Conservation (phyloP, 169 alveolate species). For the Sarcocystis neurona region DNA sequence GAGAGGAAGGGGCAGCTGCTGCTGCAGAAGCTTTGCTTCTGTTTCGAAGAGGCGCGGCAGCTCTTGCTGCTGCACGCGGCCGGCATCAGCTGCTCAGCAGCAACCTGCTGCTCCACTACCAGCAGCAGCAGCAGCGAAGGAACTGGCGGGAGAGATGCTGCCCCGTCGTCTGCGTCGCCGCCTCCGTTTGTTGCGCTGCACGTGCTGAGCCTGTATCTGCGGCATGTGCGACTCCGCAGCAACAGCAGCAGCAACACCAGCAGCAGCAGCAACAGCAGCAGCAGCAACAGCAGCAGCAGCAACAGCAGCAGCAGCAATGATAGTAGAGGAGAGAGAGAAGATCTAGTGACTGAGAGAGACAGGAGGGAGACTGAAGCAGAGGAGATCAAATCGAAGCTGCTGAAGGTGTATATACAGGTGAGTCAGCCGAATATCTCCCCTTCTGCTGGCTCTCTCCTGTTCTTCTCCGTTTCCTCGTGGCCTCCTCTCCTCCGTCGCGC, state of each 20-base stretch:
- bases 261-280: not conserved
- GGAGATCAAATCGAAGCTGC: not conserved
- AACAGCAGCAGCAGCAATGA: not conserved
- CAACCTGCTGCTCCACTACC: too few species aligned
- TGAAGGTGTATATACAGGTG: constrained; percentile 14
- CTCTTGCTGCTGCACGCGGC: too few species aligned
- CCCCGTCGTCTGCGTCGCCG: too few species aligned
- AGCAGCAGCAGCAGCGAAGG: too few species aligned
- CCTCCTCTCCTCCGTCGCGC: not conserved
- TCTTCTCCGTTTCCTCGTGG: not conserved
- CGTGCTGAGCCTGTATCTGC: constrained; percentile 17
- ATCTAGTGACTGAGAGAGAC: too few species aligned
- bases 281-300: not conserved
- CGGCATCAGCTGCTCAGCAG: too few species aligned
- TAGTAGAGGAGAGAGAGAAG: not conserved
- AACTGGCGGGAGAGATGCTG: too few species aligned
- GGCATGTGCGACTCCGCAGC: not conserved
- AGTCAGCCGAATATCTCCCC: not conserved
- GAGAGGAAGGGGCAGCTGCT: too few species aligned
- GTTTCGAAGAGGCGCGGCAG: too few species aligned
- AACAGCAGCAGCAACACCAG: not conserved
- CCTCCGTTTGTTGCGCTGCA: not conserved
- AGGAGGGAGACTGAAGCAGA: not conserved
- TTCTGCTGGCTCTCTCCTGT: not conserved
- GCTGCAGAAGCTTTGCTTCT: too few species aligned